Conservation (phyloP, 2,329 filamentous ascomycete species). For the Trichoderma polysporum region DNA sequence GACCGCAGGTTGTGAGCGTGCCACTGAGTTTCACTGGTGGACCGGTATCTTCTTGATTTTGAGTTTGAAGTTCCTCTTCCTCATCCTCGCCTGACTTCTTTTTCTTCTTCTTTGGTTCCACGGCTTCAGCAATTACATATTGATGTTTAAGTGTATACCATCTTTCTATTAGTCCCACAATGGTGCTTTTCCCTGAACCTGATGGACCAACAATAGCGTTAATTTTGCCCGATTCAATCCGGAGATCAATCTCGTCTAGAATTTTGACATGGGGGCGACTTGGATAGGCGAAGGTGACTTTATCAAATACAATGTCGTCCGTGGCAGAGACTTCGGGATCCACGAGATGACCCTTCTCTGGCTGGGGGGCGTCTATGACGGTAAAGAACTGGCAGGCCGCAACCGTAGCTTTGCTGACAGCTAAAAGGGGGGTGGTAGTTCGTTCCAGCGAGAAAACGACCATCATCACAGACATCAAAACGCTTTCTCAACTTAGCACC, state of each 20-base stretch:
- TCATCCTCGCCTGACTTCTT: slow-evolving; percentile 35
- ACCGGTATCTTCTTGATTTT: slow-evolving; percentile 39
- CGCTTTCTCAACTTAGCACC: slow-evolving; percentile 31
- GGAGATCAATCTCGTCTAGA: slow-evolving; percentile 57
- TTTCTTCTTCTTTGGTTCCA: slow-evolving; percentile 46
- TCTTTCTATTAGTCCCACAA: slow-evolving; percentile 67
- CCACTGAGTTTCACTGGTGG: slow-evolving; percentile 47
- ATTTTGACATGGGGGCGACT: slow-evolving; percentile 63
- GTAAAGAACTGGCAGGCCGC: slow-evolving; percentile 59
- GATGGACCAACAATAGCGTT: slow-evolving; percentile 74
- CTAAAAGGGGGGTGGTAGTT: slow-evolving; percentile 58
- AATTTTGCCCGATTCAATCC: slow-evolving; percentile 62
- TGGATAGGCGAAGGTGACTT: slow-evolving; percentile 73
- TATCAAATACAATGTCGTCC: slow-evolving; percentile 50
- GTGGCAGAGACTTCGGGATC: slow-evolving; percentile 40
- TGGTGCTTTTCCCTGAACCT: slow-evolving; percentile 72
- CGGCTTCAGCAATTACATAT: slow-evolving; percentile 50
- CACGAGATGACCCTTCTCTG: slow-evolving; percentile 37
- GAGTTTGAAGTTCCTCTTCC: slow-evolving; percentile 30
- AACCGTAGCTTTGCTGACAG: slow-evolving; percentile 56
- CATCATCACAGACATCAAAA: slow-evolving; percentile 59
- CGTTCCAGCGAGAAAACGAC: slow-evolving; percentile 57
- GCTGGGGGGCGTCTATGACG: slow-evolving; percentile 50
- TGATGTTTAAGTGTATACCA: slow-evolving; percentile 66
- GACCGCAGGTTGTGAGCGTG: slow-evolving; percentile 52